phyloP scores from a whole-genome alignment of 495 filamentous ascomycete species.

The Opeltia flavorubescens region DNA sequence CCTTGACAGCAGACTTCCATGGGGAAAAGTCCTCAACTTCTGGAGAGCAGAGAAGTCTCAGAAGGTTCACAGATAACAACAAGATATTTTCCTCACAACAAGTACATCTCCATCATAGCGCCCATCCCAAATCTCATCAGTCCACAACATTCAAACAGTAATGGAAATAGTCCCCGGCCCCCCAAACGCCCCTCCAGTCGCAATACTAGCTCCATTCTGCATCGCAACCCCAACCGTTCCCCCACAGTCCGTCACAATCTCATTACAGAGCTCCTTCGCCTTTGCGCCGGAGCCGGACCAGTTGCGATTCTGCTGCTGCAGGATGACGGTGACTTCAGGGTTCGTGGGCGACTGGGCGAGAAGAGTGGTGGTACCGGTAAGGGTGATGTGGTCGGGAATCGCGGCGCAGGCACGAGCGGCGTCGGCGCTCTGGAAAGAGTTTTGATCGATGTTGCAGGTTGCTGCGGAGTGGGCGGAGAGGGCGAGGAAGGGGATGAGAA shows the following conservation, averaged over 20 bases:
- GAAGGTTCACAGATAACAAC: no score
- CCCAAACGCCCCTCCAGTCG: conserved; percentile 7
- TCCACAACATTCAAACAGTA: not conserved
- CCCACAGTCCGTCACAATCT: conserved; percentile 4
- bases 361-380: conserved; percentile 7
- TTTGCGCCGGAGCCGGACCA: conserved; percentile 2
- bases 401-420: conserved; percentile 8
- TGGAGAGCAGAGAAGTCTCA: no score
- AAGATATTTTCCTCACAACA: no score
- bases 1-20: no score
- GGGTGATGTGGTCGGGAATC: conserved; percentile 1
- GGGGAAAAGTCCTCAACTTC: no score
- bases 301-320: conserved; percentile 2
- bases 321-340: conserved; percentile 5
- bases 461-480: not conserved
- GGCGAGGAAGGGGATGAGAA: not conserved
- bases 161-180: conserved; percentile 8
- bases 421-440: conserved; percentile 7
- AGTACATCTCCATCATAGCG: no score
- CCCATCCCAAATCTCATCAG: no score
- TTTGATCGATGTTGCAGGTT: conserved; percentile 8
- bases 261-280: conserved; percentile 6
- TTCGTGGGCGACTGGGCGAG: conserved; percentile 6
- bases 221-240: conserved; percentile 4
- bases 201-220: conserved; percentile 5